Conservation (phyloP, 345 rosid species). For the Eutrema japonicum region DNA sequence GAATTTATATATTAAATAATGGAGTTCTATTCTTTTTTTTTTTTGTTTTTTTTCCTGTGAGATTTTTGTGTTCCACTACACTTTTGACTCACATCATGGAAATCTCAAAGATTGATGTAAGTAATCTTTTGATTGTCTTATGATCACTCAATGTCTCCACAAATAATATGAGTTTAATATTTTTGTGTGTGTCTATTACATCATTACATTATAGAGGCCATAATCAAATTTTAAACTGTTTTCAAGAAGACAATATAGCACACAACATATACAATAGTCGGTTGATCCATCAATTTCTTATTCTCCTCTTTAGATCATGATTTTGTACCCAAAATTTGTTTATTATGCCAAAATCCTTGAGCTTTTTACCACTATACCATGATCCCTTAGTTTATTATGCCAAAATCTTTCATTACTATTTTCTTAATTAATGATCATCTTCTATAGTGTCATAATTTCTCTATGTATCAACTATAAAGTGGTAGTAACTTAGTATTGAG, state of each 20-base stretch:
- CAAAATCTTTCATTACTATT: not conserved
- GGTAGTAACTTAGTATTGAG: not conserved
- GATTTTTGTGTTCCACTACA: conserved; percentile 39
- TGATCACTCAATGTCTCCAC: conserved; percentile 32
- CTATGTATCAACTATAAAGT: not conserved
- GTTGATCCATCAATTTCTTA: not conserved
- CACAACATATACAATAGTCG: conserved; percentile 14
- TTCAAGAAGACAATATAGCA: not conserved
- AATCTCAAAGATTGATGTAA: conserved; percentile 39
- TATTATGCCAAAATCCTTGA: not conserved
- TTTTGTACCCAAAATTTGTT: not conserved
- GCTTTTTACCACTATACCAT: too few relatives aligned
- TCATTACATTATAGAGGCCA: conserved; percentile 7
- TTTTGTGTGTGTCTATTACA: not conserved
- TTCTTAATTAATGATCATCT: not conserved
- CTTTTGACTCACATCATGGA: conserved; percentile 46
- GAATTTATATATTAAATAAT: conserved; percentile 31
- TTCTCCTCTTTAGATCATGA: not conserved
- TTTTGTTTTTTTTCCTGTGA: conserved; percentile 11
- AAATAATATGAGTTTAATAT: conserved; percentile 19
- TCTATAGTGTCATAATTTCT: not conserved
- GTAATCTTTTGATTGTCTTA: conserved; percentile 33
- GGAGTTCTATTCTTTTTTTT: conserved; percentile 22
- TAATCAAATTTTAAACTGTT: not conserved
- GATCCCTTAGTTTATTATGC: not conserved